Evolutionary conservation across 805 yeast species (phyloP), one percentile per base, ranked within the genome.

Genomic region (Starmerella scarabaei): DNA sequence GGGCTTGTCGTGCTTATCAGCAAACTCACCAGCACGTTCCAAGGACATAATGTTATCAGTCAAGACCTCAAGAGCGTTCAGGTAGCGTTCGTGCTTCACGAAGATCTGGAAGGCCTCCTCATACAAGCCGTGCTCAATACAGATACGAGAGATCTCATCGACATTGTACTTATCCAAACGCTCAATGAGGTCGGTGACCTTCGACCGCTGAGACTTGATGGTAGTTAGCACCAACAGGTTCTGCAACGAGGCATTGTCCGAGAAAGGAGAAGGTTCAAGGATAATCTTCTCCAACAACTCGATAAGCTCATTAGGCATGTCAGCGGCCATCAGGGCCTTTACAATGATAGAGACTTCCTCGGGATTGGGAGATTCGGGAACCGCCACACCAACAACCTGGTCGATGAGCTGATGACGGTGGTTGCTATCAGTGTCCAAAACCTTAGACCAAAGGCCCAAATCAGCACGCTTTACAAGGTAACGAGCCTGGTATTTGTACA

Each of bases 401-500:
- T 91, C 99, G 50, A 91, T 70, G 55, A 91, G 69, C 59, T 78
- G 93, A 59, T 94, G 79, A 65, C 95, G 78, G 67, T 88, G 93
- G 46, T 74, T 67, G 61, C 82, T 85, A 35, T 80, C 91, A 33
- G 70, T 72, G 44, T 67, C 54, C 57, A 91, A 69, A 4, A 91
- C 98, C 51, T 68, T 68, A 41, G 73, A 64, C 96, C 97, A 91
- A 49, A 91, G 69, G 5, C 63, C 69, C 19, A 76, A 67, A 58
- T 91, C 95, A n/a, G 94, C 83, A 61, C 94, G 80, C 45, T 75
- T 68, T 52, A 91, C 72, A 54, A 91, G 69, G 59, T 91, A 91
- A 61, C 97, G 78, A n/a, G 97, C 97, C 69, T 91, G 98, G 64
- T 91, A 88, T 63, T 91, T 91, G 72, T 81, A 91, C 99, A 91